Conservation (phyloP, 306 rosid species). For the Lupinus albus region DNA sequence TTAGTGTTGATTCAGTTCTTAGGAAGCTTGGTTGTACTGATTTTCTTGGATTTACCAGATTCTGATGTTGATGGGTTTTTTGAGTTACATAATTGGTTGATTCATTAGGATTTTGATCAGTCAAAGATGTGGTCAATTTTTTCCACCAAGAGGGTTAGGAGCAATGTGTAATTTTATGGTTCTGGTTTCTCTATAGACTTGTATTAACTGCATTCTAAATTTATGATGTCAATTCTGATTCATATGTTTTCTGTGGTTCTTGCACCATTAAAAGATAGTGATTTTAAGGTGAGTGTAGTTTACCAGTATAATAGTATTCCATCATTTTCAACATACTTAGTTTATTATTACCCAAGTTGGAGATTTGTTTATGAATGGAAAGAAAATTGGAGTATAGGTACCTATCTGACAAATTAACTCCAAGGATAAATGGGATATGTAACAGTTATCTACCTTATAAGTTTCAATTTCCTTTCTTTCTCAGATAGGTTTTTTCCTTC, state of each 20-base stretch:
- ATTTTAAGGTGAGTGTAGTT: slow-evolving; percentile 20
- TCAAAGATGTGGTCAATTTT: slow-evolving; percentile 24
- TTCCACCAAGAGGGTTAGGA: background rate
- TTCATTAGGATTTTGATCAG: slow-evolving; percentile 11
- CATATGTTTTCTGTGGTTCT: slow-evolving; percentile 11
- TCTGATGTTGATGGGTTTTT: slow-evolving; percentile 38
- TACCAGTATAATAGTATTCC: background rate
- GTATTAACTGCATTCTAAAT: background rate
- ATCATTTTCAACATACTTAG: slow-evolving; percentile 1
- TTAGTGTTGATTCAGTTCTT: slow-evolving; percentile 18
- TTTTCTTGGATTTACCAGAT: slow-evolving; percentile 17
- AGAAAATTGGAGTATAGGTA: slow-evolving; percentile 3
- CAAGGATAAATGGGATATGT: background rate
- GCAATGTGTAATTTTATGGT: slow-evolving; percentile 13
- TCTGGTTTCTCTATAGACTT: slow-evolving; percentile 13
- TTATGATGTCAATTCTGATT: slow-evolving; percentile 6
- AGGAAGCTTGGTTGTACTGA: slow-evolving; percentile 13
- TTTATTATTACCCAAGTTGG: slow-evolving; percentile 7
- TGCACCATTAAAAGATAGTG: slow-evolving; percentile 8
- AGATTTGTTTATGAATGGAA: background rate
- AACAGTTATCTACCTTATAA: background rate
- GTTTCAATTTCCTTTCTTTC: background rate
- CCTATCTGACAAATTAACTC: background rate
- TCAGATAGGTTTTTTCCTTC: slow-evolving; percentile 1
- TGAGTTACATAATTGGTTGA: slow-evolving; percentile 18